Evolutionary conservation across 176 grass and related monocot species (phyloP).

Genomic region (Pontederia crassipes): DNA sequence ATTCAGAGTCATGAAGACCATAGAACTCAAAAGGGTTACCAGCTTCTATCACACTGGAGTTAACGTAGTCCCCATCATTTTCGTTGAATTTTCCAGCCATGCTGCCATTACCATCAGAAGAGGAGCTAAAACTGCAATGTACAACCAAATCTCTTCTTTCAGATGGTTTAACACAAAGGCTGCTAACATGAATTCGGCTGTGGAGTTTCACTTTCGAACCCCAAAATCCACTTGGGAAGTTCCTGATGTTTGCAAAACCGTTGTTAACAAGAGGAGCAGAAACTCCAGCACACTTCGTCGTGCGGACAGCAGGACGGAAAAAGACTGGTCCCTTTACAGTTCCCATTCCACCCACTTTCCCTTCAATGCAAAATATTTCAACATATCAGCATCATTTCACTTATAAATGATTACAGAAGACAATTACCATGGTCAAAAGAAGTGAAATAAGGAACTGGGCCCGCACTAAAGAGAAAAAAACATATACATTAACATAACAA

Average conservation of each 20-base stretch:
- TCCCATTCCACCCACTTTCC: constrained; percentile 55
- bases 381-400: neutral
- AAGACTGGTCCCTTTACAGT: constrained; percentile 45
- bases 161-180: constrained; percentile 8
- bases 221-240: constrained; percentile 24
- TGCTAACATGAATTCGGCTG: constrained; percentile 26
- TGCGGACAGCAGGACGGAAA: constrained; percentile 20
- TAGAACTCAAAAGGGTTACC: constrained; percentile 24
- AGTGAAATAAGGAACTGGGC: neutral
- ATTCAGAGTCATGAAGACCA: neutral
- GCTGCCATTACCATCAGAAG: constrained; percentile 62
- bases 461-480: no score
- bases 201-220: constrained; percentile 23
- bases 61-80: constrained; percentile 79
- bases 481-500: no score
- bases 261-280: constrained; percentile 25
- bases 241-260: constrained; percentile 24
- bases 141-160: constrained; percentile 28
- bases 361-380: neutral
- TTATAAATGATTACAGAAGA: neutral
- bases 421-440: neutral
- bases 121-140: constrained; percentile 48
- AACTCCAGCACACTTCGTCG: constrained; percentile 14
- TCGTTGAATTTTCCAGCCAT: constrained; percentile 58
- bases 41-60: constrained; percentile 82